Conservation (phyloP, 805 yeast species). For the Saccharomyces mikatae region DNA sequence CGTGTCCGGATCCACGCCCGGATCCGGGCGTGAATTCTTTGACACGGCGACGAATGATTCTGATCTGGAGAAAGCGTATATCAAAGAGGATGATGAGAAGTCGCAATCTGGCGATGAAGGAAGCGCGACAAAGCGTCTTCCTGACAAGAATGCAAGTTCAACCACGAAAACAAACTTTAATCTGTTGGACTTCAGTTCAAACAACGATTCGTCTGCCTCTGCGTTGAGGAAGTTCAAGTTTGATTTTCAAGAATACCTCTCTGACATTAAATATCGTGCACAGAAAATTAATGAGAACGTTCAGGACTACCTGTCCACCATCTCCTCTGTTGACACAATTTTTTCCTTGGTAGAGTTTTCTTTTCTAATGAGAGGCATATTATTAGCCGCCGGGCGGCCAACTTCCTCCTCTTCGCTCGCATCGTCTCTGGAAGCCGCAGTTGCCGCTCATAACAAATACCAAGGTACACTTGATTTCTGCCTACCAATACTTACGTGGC, state of each 20-base stretch:
- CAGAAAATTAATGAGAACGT: slow-evolving; percentile 15
- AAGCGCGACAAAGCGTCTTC: background rate
- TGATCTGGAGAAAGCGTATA: background rate
- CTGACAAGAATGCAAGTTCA: background rate
- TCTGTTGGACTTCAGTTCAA: background rate
- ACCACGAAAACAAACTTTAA: background rate
- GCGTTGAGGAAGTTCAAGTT: slow-evolving; percentile 10
- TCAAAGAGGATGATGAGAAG: background rate
- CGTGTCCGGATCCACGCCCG: background rate
- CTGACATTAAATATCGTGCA: slow-evolving; percentile 15
- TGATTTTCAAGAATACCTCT: slow-evolving; percentile 16
- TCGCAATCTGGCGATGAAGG: background rate
- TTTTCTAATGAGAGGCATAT: slow-evolving; percentile 3
- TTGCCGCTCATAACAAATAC: background rate
- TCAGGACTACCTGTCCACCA: slow-evolving; percentile 22
- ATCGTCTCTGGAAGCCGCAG: background rate
- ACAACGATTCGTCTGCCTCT: background rate
- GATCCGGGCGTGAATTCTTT: background rate
- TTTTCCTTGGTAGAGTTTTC: slow-evolving; percentile 18
- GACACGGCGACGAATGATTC: background rate
- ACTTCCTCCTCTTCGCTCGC: background rate
- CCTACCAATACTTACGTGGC: slow-evolving; percentile 12
- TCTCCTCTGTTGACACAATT: slow-evolving; percentile 15
- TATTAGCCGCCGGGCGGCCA: background rate
- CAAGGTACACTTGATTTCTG: slow-evolving; percentile 5